A percentile compares a stretch with the other conserved stretches of the same genome.
phyloP scores from a whole-genome alignment of 495 filamentous ascomycete species.

The Aspergillus haitiensis region DNA sequence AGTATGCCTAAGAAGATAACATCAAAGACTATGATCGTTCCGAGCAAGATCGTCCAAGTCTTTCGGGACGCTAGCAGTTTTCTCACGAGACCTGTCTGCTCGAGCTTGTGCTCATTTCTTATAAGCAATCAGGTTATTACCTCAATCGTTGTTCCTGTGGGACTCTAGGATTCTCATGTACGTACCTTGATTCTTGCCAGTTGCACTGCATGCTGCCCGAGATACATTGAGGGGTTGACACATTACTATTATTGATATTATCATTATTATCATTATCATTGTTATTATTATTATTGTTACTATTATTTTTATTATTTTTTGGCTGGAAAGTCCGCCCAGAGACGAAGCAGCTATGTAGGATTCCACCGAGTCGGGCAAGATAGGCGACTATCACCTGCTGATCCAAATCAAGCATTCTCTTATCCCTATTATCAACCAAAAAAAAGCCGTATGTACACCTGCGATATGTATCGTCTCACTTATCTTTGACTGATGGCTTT shows the following conservation, averaged over 20 bases:
- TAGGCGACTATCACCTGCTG: constrained; percentile 20
- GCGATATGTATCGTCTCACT: too few relatives aligned
- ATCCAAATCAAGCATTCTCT: constrained; percentile 10
- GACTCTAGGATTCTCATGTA: not conserved
- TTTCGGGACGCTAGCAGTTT: too few relatives aligned
- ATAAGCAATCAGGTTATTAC: not conserved
- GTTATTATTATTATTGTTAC: not conserved
- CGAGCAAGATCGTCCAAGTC: too few relatives aligned
- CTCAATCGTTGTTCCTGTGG: not conserved
- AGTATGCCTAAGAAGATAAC: too few relatives aligned
- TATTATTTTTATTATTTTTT: not conserved
- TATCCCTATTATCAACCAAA: not conserved
- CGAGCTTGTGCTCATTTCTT: not conserved
- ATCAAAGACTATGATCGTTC: too few relatives aligned
- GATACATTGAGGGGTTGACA: not conserved
- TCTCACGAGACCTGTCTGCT: not conserved
- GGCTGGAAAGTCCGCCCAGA: not conserved
- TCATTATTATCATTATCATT: not conserved
- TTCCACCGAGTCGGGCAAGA: constrained; percentile 22
- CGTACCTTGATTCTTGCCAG: not conserved
- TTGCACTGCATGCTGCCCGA: too few relatives aligned
- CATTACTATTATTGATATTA: not conserved
- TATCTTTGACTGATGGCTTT: not conserved
- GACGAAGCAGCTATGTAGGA: constrained; percentile 23
- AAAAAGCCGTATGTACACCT: constrained; percentile 1